These are phyloP conservation scores for Heimioporus sp. DNA, from an alignment of 768 basidiomycete species.

Conservation along the genomic window DNA sequence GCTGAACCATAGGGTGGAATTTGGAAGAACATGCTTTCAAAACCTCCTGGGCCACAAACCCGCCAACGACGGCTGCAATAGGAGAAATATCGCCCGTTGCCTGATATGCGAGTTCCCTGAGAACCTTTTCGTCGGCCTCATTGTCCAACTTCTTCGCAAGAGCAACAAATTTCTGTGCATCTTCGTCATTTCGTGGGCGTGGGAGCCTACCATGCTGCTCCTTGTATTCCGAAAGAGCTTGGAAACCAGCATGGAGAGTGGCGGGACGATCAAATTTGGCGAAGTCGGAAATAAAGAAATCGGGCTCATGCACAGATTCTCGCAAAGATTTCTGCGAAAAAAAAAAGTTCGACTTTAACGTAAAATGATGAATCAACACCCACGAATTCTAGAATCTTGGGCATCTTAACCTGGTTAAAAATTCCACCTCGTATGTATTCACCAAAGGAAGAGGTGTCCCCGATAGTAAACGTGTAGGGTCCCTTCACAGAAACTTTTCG, in stretches of 20 bases:
- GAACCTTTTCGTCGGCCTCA: conserved; percentile 76
- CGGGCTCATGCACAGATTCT: conserved; percentile 78
- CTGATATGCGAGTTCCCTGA: conserved; percentile 87
- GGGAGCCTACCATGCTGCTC: conserved; percentile 68
- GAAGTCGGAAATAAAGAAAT: conserved; percentile 93
- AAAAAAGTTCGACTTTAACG: conserved; percentile 1
- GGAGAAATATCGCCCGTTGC: conserved; percentile 90
- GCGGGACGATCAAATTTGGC: conserved; percentile 94
- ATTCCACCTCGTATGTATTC: conserved; percentile 87
- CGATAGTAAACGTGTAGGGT: conserved; percentile 96
- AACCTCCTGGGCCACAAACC: conserved; percentile 97
- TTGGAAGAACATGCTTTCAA: conserved; percentile 97
- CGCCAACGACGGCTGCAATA: conserved; percentile 90
- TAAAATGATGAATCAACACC: conserved; percentile 30
- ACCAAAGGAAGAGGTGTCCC: conserved; percentile 78
- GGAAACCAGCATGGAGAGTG: conserved; percentile 91
- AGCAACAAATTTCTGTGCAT: conserved; percentile 69
- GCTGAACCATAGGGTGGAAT: conserved; percentile 95
- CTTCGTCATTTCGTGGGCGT: conserved; percentile 75
- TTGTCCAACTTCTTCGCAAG: conserved; percentile 76
- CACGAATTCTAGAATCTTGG: conserved; percentile 92
- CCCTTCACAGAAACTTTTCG: conserved; percentile 92
- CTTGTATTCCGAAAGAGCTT: conserved; percentile 81
- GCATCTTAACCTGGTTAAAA: conserved; percentile 99
- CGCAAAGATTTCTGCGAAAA: conserved; percentile 80